A percentile compares a stretch with the other conserved stretches of the same genome.
These are phyloP conservation scores for Xylaria palmicola DNA, from an alignment of 495 filamentous ascomycete species.

Conservation along the genomic window DNA sequence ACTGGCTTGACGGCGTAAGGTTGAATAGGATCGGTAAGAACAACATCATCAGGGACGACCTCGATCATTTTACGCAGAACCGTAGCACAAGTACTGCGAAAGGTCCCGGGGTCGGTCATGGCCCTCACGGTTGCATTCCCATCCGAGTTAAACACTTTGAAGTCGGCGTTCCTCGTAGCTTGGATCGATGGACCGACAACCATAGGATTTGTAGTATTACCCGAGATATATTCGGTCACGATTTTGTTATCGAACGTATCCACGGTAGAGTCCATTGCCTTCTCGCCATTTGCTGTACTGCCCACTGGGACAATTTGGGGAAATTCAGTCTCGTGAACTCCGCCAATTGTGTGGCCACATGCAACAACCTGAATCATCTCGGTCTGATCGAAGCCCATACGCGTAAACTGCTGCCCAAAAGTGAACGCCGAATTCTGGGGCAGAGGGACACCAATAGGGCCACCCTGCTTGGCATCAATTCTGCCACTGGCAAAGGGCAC, in stretches of 20 bases:
- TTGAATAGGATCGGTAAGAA: conserved; percentile 50
- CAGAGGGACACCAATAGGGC: conserved; percentile 56
- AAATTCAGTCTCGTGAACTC: conserved; percentile 57
- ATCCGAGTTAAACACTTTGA: conserved; percentile 57
- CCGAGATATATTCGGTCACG: conserved; percentile 55
- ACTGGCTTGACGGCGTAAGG: conserved; percentile 62
- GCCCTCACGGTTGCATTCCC: conserved; percentile 53
- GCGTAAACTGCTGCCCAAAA: conserved; percentile 54
- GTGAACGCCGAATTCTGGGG: conserved; percentile 53
- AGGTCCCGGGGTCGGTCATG: conserved; percentile 45
- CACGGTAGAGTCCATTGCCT: conserved; percentile 44
- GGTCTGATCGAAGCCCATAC: conserved; percentile 55
- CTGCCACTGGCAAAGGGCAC: conserved; percentile 56
- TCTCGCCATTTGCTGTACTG: conserved; percentile 47
- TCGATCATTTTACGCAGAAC: conserved; percentile 63
- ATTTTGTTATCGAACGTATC: conserved; percentile 55
- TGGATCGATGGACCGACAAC: conserved; percentile 47
- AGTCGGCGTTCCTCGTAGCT: conserved; percentile 50
- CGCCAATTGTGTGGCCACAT: conserved; percentile 62
- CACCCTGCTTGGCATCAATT: conserved; percentile 51
- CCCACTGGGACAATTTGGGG: conserved; percentile 51
- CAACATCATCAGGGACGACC: conserved; percentile 51
- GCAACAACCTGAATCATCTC: conserved; percentile 63
- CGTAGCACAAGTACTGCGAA: conserved; percentile 45
- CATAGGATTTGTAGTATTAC: conserved; percentile 53